Evolutionary conservation across 768 basidiomycete species (phyloP).

Genomic region (Chalciporus pseudorubinellus): DNA sequence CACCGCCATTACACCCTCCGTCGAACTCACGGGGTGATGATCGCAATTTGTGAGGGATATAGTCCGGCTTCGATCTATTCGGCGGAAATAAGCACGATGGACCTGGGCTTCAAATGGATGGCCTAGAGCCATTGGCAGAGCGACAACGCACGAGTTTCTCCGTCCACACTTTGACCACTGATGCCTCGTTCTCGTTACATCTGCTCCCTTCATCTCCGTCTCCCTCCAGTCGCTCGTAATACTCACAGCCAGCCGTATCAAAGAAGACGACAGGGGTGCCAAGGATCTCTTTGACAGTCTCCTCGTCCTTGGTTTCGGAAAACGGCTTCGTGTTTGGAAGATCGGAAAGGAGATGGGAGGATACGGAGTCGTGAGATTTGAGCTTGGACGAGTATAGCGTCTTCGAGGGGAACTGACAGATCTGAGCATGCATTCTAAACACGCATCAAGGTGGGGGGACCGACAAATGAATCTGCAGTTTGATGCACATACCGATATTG

Average conservation of each 20-base stretch:
- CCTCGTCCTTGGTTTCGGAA: constrained; percentile 44
- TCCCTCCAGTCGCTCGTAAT: constrained; percentile 78
- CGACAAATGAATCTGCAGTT: neutral
- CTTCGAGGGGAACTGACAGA: constrained; percentile 82
- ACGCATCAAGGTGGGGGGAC: neutral
- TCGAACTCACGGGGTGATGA: constrained; percentile 74
- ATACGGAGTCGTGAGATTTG: constrained; percentile 67
- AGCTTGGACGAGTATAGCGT: constrained; percentile 76
- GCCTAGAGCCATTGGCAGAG: neutral
- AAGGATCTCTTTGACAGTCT: constrained; percentile 69
- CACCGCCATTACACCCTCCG: neutral
- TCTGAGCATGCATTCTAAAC: constrained; percentile 79
- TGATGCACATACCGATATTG: constrained; percentile 71
- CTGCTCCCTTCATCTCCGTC: constrained; percentile 87
- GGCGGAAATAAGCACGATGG: neutral
- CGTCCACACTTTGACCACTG: constrained; percentile 80
- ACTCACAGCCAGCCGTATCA: constrained; percentile 93
- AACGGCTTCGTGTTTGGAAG: constrained; percentile 51
- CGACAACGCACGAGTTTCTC: constrained; percentile 61
- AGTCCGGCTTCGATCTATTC: constrained; percentile 60
- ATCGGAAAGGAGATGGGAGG: constrained; percentile 67
- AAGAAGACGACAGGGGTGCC: constrained; percentile 85
- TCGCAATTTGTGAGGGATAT: constrained; percentile 69
- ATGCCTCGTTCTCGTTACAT: constrained; percentile 93
- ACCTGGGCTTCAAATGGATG: neutral